Conservation (phyloP, 2,329 filamentous ascomycete genomes). For the Cladosporium colombiae region DNA sequence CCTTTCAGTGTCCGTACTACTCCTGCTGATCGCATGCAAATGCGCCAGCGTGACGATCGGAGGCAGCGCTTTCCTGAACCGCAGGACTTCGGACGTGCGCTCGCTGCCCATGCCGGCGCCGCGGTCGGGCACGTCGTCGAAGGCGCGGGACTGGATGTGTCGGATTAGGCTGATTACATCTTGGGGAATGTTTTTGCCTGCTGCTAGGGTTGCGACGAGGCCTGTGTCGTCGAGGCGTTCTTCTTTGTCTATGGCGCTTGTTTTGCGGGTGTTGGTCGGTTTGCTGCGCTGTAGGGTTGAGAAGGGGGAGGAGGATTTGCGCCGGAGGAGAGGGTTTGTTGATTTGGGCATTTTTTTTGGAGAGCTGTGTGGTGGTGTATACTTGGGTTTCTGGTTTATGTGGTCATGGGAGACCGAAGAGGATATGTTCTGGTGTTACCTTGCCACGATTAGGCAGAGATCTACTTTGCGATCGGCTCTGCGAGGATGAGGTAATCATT, state of each 20-base stretch:
- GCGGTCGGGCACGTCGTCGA: constrained; percentile 60
- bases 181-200: constrained; percentile 62
- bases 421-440: not conserved
- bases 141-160: constrained; percentile 64
- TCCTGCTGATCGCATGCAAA: constrained; percentile 62
- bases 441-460: not conserved
- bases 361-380: constrained; percentile 12
- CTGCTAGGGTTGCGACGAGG: constrained; percentile 56
- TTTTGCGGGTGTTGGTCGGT: constrained; percentile 26
- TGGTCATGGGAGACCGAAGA: not conserved
- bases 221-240: constrained; percentile 61
- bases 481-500: constrained; percentile 15
- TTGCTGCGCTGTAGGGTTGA: constrained; percentile 41
- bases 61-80: constrained; percentile 60
- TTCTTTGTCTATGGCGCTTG: constrained; percentile 26
- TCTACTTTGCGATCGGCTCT: not conserved
- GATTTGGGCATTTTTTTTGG: constrained; percentile 31
- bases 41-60: constrained; percentile 67
- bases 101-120: constrained; percentile 64
- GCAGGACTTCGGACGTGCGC: constrained; percentile 63
- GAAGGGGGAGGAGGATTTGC: constrained; percentile 43
- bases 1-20: constrained; percentile 66
- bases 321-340: constrained; percentile 36
- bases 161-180: constrained; percentile 54
- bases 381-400: constrained; percentile 18